A percentile compares a stretch with the other conserved stretches of the same genome.
phyloP scores from a whole-genome alignment of 805 yeast genomes.

The Candida gorgasii region DNA sequence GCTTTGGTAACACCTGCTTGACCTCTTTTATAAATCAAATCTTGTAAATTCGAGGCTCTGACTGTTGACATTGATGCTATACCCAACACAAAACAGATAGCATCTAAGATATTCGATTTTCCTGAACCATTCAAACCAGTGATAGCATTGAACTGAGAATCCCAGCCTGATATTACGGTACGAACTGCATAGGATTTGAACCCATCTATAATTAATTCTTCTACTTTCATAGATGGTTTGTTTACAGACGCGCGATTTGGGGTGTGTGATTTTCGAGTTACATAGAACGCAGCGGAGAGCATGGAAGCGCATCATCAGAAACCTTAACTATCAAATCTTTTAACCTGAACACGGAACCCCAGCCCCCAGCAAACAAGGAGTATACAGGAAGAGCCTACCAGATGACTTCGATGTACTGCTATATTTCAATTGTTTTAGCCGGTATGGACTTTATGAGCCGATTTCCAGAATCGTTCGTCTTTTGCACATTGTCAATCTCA shows the following conservation, averaged over 20 bases:
- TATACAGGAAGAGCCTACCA: too few species aligned
- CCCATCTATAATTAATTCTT: slow-evolving; percentile 94
- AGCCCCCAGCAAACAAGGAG: too few species aligned
- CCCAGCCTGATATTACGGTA: slow-evolving; percentile 96
- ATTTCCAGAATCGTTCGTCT: too few species aligned
- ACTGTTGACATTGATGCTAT: slow-evolving; percentile 93
- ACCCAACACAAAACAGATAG: slow-evolving; percentile 97
- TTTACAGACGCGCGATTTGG: slow-evolving; percentile 3
- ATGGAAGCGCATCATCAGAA: too few species aligned
- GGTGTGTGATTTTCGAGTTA: background rate
- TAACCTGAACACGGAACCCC: too few species aligned
- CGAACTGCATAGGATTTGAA: slow-evolving; percentile 97
- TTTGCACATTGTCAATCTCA: too few species aligned
- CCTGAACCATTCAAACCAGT: slow-evolving; percentile 98
- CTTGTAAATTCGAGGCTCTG: slow-evolving; percentile 90
- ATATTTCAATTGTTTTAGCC: too few species aligned
- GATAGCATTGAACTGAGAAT: slow-evolving; percentile 93
- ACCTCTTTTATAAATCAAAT: slow-evolving; percentile 92
- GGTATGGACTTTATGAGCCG: too few species aligned
- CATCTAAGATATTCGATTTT: slow-evolving; percentile 92
- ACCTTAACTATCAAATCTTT: too few species aligned
- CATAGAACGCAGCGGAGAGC: background rate
- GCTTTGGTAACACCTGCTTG: slow-evolving; percentile 99
- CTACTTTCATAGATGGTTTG: slow-evolving; percentile 71
- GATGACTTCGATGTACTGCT: too few species aligned